Base-by-base conservation (phyloP, 129 eudicot species). In the Silybum marianum region DNA sequence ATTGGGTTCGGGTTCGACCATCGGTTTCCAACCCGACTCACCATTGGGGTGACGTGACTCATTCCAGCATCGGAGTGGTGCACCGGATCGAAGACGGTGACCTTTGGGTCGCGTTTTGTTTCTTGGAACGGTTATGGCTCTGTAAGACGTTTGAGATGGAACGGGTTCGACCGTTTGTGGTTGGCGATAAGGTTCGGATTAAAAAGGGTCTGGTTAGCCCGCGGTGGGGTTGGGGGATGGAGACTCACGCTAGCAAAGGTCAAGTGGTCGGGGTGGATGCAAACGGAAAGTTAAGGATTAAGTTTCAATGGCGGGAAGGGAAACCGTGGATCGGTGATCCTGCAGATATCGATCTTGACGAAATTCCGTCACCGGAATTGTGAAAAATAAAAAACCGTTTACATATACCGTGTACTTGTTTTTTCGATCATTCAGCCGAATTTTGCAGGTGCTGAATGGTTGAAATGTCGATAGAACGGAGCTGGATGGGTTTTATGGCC, bases 181-280 rank as follows among this genome's bases (percentile, higher is more conserved):
- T 91, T 10, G 97, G 98, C 54, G 98, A 95, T 71, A 88, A 83
- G 81, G 99, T 95, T 83, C 85, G 74, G 62, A 95, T 95, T 9
- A 87, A 85, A 80, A 91, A 90, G 39, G 97, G 97, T 58, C 82
- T 95, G 58, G 93, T 90, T 70, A 75, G 84, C 39, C 99, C 99
- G 10, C 85, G 99, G 69, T 95, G 98, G 98, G 99, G 95, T 1
- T 95, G 99, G 99, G 99, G 99, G 22, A 95, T 95, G 99, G 99
- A 93, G 85, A 95, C 98, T 0, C 97, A 90, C 69, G 88, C 98
- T 1, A 95, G 98, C 82, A 92, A 83, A 85, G 98, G 98, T 44
- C 76, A 89, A 83, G 97, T 95, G 4, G 98, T 92, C 9, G 98
- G 98, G 25, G 98, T 95, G 28, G 98, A 95, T 76, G 97, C 98